A percentile compares a stretch with the other conserved stretches of the same genome.
Conservation (phyloP, 352 stramenopile genomes). For the Pythium aquatile region DNA sequence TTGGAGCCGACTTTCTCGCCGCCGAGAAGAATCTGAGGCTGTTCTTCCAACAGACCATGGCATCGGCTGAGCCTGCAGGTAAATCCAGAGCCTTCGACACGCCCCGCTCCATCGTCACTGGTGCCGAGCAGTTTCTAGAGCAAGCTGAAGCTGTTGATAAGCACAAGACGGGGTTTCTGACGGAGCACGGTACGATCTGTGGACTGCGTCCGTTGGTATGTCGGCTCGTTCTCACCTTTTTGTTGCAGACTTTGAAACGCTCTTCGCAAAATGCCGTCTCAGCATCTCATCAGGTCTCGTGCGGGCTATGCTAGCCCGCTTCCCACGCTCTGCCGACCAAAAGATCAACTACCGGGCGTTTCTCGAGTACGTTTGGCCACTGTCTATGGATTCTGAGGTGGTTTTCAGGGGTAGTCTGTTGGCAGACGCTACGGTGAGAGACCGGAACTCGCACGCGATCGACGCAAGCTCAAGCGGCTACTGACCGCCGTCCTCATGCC, state of each 20-base stretch:
- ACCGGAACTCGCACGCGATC: slow-evolving; percentile 35
- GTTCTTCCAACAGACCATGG: slow-evolving; percentile 34
- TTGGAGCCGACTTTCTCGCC: slow-evolving; percentile 34
- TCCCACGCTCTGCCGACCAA: slow-evolving; percentile 34
- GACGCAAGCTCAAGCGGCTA: slow-evolving; percentile 42
- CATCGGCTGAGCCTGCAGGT: background rate
- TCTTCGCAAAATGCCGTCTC: slow-evolving; percentile 35
- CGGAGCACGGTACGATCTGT: slow-evolving; percentile 37
- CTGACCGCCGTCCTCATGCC: slow-evolving; percentile 20
- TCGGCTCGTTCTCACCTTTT: background rate
- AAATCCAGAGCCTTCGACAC: slow-evolving; percentile 23
- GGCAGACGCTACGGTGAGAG: slow-evolving; percentile 49
- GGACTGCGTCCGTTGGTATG: background rate
- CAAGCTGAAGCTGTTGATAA: slow-evolving; percentile 38
- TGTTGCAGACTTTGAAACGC: slow-evolving; percentile 39
- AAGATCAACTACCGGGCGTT: slow-evolving; percentile 45
- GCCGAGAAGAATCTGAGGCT: slow-evolving; percentile 42
- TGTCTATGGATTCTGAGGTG: no score
- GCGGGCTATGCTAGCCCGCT: slow-evolving; percentile 47
- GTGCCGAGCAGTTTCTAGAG: slow-evolving; percentile 57
- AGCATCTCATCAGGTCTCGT: slow-evolving; percentile 32
- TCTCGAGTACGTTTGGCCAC: slow-evolving; percentile 37
- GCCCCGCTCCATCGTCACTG: slow-evolving; percentile 41
- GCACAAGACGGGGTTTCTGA: slow-evolving; percentile 33
- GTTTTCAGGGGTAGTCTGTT: background rate